Evolutionary conservation across 129 eudicot species (phyloP).

Genomic region (Lonicera japonica): DNA sequence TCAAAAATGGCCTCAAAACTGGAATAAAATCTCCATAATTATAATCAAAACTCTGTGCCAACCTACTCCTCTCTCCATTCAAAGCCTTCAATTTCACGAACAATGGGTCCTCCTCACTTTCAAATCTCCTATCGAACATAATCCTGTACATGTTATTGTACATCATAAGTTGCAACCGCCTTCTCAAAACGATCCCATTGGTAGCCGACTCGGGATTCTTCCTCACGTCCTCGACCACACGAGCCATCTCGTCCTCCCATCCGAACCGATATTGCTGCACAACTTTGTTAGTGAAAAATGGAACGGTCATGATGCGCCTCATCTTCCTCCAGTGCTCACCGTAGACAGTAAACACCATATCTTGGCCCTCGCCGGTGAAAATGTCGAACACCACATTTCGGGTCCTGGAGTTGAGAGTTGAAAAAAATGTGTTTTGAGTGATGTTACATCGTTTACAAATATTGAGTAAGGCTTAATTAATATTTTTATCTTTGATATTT

Average conservation of each 20-base stretch:
- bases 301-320: slow-evolving; percentile 94
- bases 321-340: slow-evolving; percentile 98
- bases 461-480: too few relatives aligned
- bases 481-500: too few relatives aligned
- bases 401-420: too few relatives aligned
- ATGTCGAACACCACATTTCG: slow-evolving; percentile 89
- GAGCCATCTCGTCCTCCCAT: slow-evolving; percentile 82
- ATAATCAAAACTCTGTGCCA: slow-evolving; percentile 88
- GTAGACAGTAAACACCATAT: slow-evolving; percentile 81
- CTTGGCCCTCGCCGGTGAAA: slow-evolving; percentile 90
- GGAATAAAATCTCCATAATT: slow-evolving; percentile 94
- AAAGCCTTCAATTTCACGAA: slow-evolving; percentile 61
- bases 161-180: slow-evolving; percentile 80
- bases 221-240: slow-evolving; percentile 77
- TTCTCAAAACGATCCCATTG: slow-evolving; percentile 62
- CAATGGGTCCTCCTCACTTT: slow-evolving; percentile 72
- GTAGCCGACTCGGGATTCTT: slow-evolving; percentile 59
- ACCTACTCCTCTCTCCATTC: slow-evolving; percentile 91
- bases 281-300: slow-evolving; percentile 83
- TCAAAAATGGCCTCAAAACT: slow-evolving; percentile 75
- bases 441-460: too few relatives aligned
- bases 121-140: slow-evolving; percentile 77
- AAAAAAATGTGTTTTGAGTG: too few relatives aligned
- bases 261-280: slow-evolving; percentile 70
- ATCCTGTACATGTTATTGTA: slow-evolving; percentile 82